These are phyloP conservation scores for Acanthamoeba royreba DNA, from an alignment of 208 protist genomes.

Conservation along the genomic window DNA sequence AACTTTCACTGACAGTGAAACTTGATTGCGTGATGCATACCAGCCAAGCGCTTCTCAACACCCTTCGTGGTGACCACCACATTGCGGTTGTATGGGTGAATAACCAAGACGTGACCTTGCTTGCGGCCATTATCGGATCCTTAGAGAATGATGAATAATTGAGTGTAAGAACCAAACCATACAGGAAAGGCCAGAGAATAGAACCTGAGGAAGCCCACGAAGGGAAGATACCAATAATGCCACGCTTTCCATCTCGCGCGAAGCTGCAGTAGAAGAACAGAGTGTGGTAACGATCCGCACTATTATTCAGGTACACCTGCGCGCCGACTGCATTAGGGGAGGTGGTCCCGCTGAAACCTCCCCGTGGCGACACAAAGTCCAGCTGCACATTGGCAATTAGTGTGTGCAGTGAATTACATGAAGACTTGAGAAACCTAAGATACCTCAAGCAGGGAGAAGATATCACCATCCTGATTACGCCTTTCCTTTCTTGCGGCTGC, in stretches of 20 bases:
- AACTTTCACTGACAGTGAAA: neutral
- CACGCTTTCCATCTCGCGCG: neutral
- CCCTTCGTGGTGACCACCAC: neutral
- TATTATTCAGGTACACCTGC: constrained; percentile 3
- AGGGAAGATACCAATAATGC: constrained; percentile 42
- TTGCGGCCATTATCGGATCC: neutral
- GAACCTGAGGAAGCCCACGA: neutral
- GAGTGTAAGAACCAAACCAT: neutral
- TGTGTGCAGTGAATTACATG: neutral
- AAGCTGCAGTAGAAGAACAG: constrained; percentile 50
- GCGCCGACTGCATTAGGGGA: neutral
- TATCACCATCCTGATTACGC: neutral
- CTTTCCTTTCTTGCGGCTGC: neutral
- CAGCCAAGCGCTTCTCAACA: neutral
- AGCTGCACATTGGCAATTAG: neutral
- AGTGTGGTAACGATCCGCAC: neutral
- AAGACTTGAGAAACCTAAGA: neutral
- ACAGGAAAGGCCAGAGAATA: neutral
- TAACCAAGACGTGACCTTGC: neutral
- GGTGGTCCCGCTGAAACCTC: neutral
- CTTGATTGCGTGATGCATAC: no score
- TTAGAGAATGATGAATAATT: no score
- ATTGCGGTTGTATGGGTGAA: neutral
- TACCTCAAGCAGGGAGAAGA: constrained; percentile 23
- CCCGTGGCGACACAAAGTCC: neutral